Evolutionary conservation across 164 flowering plant species (phyloP).

Genomic region (Liriodendron chinense): DNA sequence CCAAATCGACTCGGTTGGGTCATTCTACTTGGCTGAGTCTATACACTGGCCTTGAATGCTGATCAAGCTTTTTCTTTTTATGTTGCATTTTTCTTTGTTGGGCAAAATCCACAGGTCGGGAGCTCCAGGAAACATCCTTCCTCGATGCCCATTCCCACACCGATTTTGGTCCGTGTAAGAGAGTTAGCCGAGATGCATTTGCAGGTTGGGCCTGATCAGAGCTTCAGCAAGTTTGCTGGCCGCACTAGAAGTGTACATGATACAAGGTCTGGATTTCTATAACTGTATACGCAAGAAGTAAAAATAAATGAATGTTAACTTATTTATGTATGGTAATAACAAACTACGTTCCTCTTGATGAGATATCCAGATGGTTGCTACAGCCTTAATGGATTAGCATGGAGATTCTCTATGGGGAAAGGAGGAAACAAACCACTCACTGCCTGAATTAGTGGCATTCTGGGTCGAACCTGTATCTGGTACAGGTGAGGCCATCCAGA

Average conservation of each 20-base stretch:
- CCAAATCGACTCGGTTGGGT: too few relatives aligned
- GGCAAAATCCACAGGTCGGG: constrained; percentile 28
- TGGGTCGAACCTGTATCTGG: too few relatives aligned
- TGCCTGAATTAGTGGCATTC: too few relatives aligned
- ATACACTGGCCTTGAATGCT: too few relatives aligned
- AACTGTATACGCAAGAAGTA: constrained; percentile 20
- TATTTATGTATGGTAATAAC: neutral
- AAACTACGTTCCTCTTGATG: neutral
- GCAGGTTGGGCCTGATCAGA: constrained; percentile 35
- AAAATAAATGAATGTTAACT: neutral
- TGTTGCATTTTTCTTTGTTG: neutral
- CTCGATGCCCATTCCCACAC: constrained; percentile 65
- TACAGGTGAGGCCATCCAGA: too few relatives aligned
- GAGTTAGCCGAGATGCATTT: constrained; percentile 84
- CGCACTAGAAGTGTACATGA: constrained; percentile 36
- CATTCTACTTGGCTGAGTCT: too few relatives aligned
- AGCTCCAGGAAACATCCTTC: constrained; percentile 53
- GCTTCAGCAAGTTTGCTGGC: constrained; percentile 34
- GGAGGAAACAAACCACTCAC: too few relatives aligned
- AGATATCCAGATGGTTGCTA: neutral
- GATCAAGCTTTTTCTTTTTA: too few relatives aligned
- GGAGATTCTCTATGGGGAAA: too few relatives aligned
- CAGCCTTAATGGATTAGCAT: neutral
- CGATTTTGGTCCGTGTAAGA: constrained; percentile 63
- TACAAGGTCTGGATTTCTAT: constrained; percentile 52